Evolutionary conservation across 305 asterid species (phyloP), one percentile per base, ranked within the genome.

Genomic region (Rubia tinctorum): DNA sequence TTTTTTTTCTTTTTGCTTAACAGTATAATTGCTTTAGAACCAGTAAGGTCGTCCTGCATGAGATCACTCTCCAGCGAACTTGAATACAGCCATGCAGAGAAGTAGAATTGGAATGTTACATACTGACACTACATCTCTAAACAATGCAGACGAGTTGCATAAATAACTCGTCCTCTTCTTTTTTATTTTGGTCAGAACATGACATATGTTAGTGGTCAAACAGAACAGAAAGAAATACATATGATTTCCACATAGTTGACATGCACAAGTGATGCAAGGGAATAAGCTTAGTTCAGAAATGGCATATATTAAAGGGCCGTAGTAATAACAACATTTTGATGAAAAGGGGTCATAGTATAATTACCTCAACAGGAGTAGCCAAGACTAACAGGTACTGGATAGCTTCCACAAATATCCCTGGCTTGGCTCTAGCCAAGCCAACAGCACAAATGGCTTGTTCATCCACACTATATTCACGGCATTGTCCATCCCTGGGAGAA

Each of bases 361-460:
- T 25, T 79, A 93, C 96, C 99, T 95, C 99, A 47, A 84, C 95
- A 61, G 99, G 96, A 89, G 99, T 95, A 42, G 99, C 98, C 87
- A 92, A 83, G 77, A 95, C 87, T 80, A 95, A 83, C 80, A 95
- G 90, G 80, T 88, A 84, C 80, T 95, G 97, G 78, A 95, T 92
- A 75, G 99, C 97, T 83, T 95, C 99, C 69, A 95, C 86, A 81
- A 95, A 95, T 72, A 92, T 85, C 44, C 98, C 96, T 66, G 96
- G 88, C 85, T 84, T 92, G 72, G 94, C 86, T 84, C 93, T 95
- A 64, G 92, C 88, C 73, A 95, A 80, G 79, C 97, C 96, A 81
- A 92, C 97, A 58, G 96, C 96, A 76, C 97, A 95, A 34, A 95
- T 95, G 79, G 96, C 97, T 86, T 95, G 98, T 79, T 91, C 99